Conservation (phyloP, 106 monocot genomes). For the Posidonia australis region DNA sequence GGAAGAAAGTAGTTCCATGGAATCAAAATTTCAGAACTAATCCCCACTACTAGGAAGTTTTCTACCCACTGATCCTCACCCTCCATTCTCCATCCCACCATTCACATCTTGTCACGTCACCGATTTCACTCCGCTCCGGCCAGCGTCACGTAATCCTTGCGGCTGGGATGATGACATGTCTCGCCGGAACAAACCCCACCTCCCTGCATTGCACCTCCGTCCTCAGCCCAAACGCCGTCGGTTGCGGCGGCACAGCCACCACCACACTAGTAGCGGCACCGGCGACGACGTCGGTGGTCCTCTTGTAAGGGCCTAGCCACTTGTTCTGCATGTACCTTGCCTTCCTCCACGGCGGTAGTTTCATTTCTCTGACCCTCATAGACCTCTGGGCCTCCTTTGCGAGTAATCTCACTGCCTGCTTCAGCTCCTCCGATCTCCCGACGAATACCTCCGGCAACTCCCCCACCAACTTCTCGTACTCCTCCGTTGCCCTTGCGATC, state of each 20-base stretch:
- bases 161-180: too few species aligned
- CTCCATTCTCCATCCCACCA: too few species aligned
- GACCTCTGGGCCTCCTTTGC: constrained; percentile 42
- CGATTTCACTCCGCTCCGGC: too few species aligned
- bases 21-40: too few species aligned
- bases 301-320: constrained; percentile 69
- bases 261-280: constrained; percentile 4
- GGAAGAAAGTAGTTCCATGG: too few species aligned
- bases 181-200: too few species aligned
- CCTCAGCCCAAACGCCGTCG: not conserved
- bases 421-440: constrained; percentile 31
- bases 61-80: too few species aligned
- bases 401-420: constrained; percentile 23
- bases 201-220: too few species aligned
- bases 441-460: constrained; percentile 45
- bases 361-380: constrained; percentile 25
- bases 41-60: too few species aligned
- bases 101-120: too few species aligned
- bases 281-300: constrained; percentile 39
- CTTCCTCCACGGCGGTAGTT: constrained; percentile 84
- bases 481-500: constrained; percentile 51
- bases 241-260: not conserved
- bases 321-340: constrained; percentile 49
- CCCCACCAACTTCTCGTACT: constrained; percentile 24
- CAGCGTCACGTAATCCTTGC: too few species aligned